phyloP scores from a whole-genome alignment of 139 green algal species.

The Haematococcus lacustris region DNA sequence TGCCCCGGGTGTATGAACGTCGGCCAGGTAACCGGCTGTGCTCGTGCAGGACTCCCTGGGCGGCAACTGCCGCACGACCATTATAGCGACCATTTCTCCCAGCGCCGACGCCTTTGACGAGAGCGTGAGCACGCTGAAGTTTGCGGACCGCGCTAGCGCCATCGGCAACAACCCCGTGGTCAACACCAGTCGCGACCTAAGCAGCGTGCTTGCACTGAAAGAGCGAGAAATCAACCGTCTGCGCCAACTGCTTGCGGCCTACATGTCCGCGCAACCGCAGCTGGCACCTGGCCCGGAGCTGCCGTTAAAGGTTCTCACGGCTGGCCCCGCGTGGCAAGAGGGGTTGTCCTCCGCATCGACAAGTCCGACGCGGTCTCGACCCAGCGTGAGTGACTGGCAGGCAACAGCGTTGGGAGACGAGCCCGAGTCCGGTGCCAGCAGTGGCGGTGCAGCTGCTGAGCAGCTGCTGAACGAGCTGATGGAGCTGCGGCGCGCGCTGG shows the following conservation, averaged over 20 bases:
- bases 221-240: conserved; percentile 44
- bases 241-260: conserved; percentile 26
- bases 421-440: not conserved
- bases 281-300: too few species aligned
- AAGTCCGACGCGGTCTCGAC: not conserved
- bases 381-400: not conserved
- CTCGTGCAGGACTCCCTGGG: conserved; percentile 18
- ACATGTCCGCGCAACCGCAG: conserved; percentile 15
- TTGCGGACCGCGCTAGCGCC: conserved; percentile 37
- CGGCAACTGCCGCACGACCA: conserved; percentile 29
- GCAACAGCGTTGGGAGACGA: not conserved
- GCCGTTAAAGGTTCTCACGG: too few species aligned
- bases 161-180: conserved; percentile 48
- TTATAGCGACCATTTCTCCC: conserved; percentile 42
- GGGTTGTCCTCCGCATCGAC: not conserved
- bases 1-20: not conserved
- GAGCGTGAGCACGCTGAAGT: conserved; percentile 44
- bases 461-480: conserved; percentile 2
- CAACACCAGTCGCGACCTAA: conserved; percentile 29
- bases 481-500: not conserved
- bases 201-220: conserved; percentile 34
- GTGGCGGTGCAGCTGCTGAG: not conserved
- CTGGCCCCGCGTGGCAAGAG: too few species aligned
- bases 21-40: not conserved
- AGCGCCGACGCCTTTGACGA: conserved; percentile 38